Base-by-base conservation (phyloP, 2,329 filamentous ascomycete genomes). In the Didymella lethalis region DNA sequence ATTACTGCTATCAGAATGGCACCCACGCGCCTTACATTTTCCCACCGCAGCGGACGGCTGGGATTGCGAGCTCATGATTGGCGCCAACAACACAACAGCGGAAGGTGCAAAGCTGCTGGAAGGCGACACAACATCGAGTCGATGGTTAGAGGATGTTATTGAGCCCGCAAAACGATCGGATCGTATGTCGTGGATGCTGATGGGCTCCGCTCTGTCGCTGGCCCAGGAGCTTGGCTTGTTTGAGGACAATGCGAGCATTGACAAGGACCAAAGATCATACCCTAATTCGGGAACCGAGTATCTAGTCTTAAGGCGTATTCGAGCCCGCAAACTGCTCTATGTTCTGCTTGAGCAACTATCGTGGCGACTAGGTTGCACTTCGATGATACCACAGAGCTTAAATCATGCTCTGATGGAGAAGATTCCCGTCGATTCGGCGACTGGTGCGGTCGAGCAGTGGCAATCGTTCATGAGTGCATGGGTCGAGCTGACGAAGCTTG, bases 151-250 rank as follows among this genome's bases (percentile, higher is more conserved):
- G 46, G 83, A 85, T 62, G 83, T 86, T 34, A 81, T 85, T 40
- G 80, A 84, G 40, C 83, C 84, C 2, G 82, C 84, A 2, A 81
- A 81, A 58, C 75, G 82, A 54, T 86, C 82, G 0, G 84, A 86
- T 64, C 80, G 84, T 2, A 86, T 86, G 84, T 86, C 84, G 0
- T 86, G 84, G 84, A 86, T 85, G 81, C 65, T 86, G 20, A 78
- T 86, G 40, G 84, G 84, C 2, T 82, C 81, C 63, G 84, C 82
- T 0, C 66, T 84, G 25, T 83, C 82, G 3, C 74, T 86, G 12
- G 80, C 82, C 1, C 82, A 85, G 51, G 83, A 85, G 61, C 71
- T 85, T 25, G 80, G 83, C 2, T 74, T 85, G n/a, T 81, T 84
- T 59, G 78, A 83, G 48, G 76, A 80, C 31, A 71, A 72, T 32